Conservation (phyloP, 2,329 filamentous ascomycete genomes). For the Nemania diffusa region DNA sequence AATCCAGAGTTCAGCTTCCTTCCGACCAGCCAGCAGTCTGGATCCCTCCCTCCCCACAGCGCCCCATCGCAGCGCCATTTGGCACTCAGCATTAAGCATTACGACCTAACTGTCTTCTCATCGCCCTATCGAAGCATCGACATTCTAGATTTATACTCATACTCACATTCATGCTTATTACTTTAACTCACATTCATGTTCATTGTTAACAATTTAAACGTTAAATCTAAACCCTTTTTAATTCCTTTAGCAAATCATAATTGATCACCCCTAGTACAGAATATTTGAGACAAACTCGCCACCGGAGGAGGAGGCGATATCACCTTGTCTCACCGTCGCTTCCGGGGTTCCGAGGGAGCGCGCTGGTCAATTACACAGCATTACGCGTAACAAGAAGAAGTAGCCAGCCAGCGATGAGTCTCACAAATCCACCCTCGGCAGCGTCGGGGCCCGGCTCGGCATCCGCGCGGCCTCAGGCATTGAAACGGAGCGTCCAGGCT, state of each 20-base stretch:
- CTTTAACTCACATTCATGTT: too few species aligned
- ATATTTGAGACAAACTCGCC: neutral
- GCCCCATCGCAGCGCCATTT: too few species aligned
- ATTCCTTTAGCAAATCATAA: neutral
- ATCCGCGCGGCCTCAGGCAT: constrained; percentile 56
- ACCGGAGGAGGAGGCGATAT: neutral
- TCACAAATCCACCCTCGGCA: constrained; percentile 64
- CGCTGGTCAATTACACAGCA: constrained; percentile 18
- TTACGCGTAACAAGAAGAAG: constrained; percentile 5
- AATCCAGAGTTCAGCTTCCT: neutral
- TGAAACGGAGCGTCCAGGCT: constrained; percentile 69
- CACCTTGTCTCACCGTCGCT: neutral
- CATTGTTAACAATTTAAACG: too few species aligned
- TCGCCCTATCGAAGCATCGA: too few species aligned
- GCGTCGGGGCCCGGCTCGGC: constrained; percentile 61
- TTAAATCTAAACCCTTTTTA: neutral
- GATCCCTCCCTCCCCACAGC: too few species aligned
- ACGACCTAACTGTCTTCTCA: too few species aligned
- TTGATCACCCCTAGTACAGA: neutral
- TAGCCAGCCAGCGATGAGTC: constrained; percentile 55
- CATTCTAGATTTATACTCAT: too few species aligned
- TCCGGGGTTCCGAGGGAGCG: constrained; percentile 18
- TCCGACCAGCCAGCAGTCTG: neutral
- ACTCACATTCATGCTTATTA: too few species aligned
- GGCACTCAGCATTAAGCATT: too few species aligned